Evolutionary conservation across 1,139 yeast species (phyloP), one percentile per base, ranked within the genome.

Genomic region (Scheffersomyces segobiensis): DNA sequence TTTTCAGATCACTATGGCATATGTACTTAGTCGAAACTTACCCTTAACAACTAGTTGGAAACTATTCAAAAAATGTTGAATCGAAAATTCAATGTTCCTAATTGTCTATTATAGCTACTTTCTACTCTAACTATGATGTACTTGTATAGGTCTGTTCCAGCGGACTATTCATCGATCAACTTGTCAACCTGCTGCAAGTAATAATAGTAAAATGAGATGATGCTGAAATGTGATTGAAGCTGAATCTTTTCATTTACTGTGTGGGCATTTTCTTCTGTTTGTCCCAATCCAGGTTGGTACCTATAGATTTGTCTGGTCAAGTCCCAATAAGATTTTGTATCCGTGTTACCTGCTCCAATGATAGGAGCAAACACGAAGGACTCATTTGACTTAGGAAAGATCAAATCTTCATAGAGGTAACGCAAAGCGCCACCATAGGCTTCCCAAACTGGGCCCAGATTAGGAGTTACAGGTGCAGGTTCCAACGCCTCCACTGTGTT

Each of bases 401-500:
- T 64, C 56, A 80, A 69, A 42, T 85, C 82, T 63, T 84, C 88
- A 65, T 78, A 87, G 52, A 87, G 75, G 63, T 84, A 82, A 51
- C 86, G 77, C 57, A 87, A 79, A 1, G 88, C 76, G 3, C 91
- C 89, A 0, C 85, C 83, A 57, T 85, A 79, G 1, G 77, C 61
- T 52, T 80, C 75, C 89, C 89, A 87, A n/a, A 77, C 72, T 24
- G 72, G 75, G 46, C 80, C 82, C 55, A 74, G 76, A 19, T 70
- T 69, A 8, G 85, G 85, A 0, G 90, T 79, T 3, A 83, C 71
- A 3, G 92, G 92, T 0, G 91, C 85, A 6, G 90, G 88, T 62
- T 84, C 85, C 19, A 85, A 70, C 4, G 76, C 67, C 32, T 69
- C 73, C 4, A 61, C 57, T 50, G 76, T 62, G 1, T 75, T 67